Evolutionary conservation across 495 filamentous ascomycete species (phyloP), one percentile per base, ranked within the genome.

Genomic region (Penicillium crystallinum): DNA sequence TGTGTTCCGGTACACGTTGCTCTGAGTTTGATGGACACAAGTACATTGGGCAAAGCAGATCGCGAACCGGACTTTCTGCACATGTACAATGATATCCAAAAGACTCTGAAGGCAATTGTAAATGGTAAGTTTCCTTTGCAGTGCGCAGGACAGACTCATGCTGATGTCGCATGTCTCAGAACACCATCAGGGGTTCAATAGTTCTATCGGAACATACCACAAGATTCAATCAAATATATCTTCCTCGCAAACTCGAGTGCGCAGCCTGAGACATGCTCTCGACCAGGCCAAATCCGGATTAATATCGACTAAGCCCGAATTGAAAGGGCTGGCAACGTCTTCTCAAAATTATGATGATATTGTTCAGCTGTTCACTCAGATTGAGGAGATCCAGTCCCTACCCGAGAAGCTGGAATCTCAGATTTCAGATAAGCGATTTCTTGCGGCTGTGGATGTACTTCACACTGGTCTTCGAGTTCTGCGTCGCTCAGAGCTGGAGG

Each of bases 151-250:
- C 31, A 22, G 3, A 10, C 22, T 2, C 2, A 27, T 54, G 45
- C 59, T 62, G 29, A 59, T 14, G 7, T 23, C 27, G 11, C 21
- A 5, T 39, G 41, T 40, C 47, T 17, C 45, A 84, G 91, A 97
- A 71, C 92, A 99, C 64, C 92, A 97, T 59, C 93, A 99, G 69
- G 93, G 91, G 27, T 99, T 99, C 77, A 99, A 97, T 66, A 97
- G 90, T 70, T 96, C 91, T 35, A 97, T 99, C 49, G 95, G 93
- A 65, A 96, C 91, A 14, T 99, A 96, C 61, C 95, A 99, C 71
- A 96, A 92, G 71, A 97, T 99, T 51, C 93, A 97, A 65, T 79
- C 85, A 6, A 96, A 89, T 69, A 95, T 99, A 57, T 87, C 91
- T 54, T 74, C 82, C 29, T 95, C 90, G 11, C 95, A 99, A 68